Percentiles rank a stretch among this genome's conserved stretches.
phyloP scores from a whole-genome alignment of 2,329 filamentous ascomycete genomes.

The Ophiostoma quercus region DNA sequence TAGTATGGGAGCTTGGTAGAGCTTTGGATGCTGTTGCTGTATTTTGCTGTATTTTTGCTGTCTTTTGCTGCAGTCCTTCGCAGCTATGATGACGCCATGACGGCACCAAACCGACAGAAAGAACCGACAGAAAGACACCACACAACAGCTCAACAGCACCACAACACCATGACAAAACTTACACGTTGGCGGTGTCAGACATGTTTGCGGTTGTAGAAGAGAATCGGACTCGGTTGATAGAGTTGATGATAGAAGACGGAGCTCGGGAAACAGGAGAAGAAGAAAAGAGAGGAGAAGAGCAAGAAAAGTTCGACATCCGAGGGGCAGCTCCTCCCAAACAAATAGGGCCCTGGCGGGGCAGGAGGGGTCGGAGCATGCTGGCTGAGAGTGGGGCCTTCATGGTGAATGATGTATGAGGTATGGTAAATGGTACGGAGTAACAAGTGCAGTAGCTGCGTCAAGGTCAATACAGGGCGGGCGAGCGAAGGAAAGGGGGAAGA shows the following conservation, averaged over 20 bases:
- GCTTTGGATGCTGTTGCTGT: neutral
- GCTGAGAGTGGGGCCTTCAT: conserved; percentile 29
- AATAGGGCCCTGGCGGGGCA: conserved; percentile 36
- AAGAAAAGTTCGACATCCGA: conserved; percentile 33
- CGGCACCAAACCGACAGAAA: neutral
- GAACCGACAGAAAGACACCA: neutral
- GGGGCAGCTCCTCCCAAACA: conserved; percentile 33
- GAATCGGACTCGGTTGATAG: conserved; percentile 35
- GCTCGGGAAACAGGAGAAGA: conserved; percentile 28
- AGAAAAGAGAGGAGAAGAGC: conserved; percentile 29
- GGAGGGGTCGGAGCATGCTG: conserved; percentile 38
- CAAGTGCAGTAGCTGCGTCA: conserved; percentile 6
- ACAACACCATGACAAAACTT: conserved; percentile 38
- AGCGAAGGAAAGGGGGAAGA: neutral
- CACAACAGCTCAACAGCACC: neutral
- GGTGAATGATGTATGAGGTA: conserved; percentile 8
- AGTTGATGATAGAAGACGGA: conserved; percentile 35
- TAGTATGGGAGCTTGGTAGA: conserved; percentile 8
- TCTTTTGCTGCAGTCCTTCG: neutral
- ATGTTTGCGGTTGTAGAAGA: conserved; percentile 55
- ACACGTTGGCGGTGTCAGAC: conserved; percentile 43
- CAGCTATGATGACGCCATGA: conserved; percentile 9
- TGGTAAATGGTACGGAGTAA: neutral
- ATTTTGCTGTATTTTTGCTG: neutral
- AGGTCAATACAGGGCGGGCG: neutral